Conservation (phyloP, 805 yeast species). For the Metschnikowia gelsemii region DNA sequence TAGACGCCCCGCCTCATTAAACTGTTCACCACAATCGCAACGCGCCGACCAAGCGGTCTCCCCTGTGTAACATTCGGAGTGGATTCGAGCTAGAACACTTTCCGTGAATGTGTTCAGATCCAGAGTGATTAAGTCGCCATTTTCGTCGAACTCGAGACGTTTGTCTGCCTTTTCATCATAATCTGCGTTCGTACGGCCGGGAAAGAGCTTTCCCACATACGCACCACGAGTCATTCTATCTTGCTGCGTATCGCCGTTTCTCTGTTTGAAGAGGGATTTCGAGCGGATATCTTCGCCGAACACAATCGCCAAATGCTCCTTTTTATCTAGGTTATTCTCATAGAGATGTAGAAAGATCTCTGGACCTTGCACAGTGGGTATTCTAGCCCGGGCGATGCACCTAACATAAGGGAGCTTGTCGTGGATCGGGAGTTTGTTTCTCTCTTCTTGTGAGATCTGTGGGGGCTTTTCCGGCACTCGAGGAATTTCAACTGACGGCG, state of each 20-base stretch:
- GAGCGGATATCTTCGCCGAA: constrained; percentile 92
- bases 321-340: constrained; percentile 78
- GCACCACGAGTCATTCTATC: constrained; percentile 99
- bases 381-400: constrained; percentile 92
- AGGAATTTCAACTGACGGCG: constrained; percentile 14
- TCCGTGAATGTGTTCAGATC: constrained; percentile 27
- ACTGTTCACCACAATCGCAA: constrained; percentile 99
- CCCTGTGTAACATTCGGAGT: constrained; percentile 97
- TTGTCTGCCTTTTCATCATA: constrained; percentile 38
- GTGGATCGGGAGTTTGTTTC: constrained; percentile 44
- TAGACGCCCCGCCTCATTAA: constrained; percentile 93
- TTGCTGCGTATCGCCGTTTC: constrained; percentile 75
- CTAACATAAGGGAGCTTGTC: constrained; percentile 67
- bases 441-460: constrained; percentile 23
- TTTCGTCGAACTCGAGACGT: constrained; percentile 31
- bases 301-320: constrained; percentile 96
- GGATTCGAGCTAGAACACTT: constrained; percentile 77
- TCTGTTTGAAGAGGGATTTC: constrained; percentile 58
- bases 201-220: constrained; percentile 82
- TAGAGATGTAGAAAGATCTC: constrained; percentile 91
- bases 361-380: constrained; percentile 93
- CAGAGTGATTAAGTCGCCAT: constrained; percentile 30
- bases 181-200: constrained; percentile 79
- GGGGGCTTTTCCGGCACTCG: constrained; percentile 16
- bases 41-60: constrained; percentile 99